Conservation (phyloP, 768 basidiomycete species). For the Lactarius vividus region DNA sequence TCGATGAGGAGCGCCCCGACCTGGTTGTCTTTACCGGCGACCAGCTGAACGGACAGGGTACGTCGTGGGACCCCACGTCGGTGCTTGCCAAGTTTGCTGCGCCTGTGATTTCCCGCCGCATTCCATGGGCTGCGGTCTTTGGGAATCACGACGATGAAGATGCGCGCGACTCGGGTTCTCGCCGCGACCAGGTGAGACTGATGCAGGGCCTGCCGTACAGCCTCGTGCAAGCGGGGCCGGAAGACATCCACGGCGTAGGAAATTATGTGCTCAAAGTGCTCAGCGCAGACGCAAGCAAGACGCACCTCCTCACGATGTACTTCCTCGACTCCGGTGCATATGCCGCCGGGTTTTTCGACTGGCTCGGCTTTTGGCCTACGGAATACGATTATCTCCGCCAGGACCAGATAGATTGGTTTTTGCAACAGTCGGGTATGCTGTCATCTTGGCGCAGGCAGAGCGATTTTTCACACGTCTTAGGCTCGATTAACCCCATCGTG, state of each 20-base stretch:
- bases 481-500: constrained; percentile 66
- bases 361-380: constrained; percentile 65
- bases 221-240: constrained; percentile 75
- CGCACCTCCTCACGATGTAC: constrained; percentile 86
- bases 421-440: constrained; percentile 63
- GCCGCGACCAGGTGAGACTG: constrained; percentile 63
- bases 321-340: constrained; percentile 89
- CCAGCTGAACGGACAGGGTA: constrained; percentile 88
- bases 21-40: constrained; percentile 92
- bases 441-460: neutral
- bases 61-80: constrained; percentile 85
- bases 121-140: constrained; percentile 91
- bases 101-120: constrained; percentile 66
- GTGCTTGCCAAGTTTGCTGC: constrained; percentile 87
- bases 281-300: constrained; percentile 86
- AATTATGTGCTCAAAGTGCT: constrained; percentile 86
- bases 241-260: constrained; percentile 82
- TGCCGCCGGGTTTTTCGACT: constrained; percentile 55
- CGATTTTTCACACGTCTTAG: constrained; percentile 31
- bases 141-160: constrained; percentile 92
- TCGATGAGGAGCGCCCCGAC: constrained; percentile 85
- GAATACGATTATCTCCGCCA: constrained; percentile 86
- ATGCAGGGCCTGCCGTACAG: constrained; percentile 85
- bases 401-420: constrained; percentile 90
- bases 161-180: constrained; percentile 41